Conservation (phyloP, 306 rosid genomes). For the Inga oerstediana region DNA sequence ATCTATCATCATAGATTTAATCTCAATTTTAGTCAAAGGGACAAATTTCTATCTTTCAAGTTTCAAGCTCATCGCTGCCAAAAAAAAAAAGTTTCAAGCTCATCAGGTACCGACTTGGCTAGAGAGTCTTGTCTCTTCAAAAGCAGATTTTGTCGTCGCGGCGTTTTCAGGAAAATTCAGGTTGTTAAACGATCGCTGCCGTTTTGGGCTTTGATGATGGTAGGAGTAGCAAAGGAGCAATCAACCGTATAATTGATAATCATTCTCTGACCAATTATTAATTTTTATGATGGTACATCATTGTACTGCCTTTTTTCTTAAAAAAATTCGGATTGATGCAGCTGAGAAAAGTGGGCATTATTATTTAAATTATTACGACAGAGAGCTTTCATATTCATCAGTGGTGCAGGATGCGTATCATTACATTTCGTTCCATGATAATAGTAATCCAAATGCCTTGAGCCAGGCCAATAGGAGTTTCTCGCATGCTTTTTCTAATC, state of each 20-base stretch:
- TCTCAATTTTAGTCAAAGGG: background rate
- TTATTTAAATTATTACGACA: conserved; percentile 33
- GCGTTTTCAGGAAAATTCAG: background rate
- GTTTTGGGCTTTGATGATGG: background rate
- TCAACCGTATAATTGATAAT: conserved; percentile 38
- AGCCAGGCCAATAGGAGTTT: conserved; percentile 4
- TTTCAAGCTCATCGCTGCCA: background rate
- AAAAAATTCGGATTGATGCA: conserved; percentile 21
- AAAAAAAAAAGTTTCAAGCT: too few species aligned
- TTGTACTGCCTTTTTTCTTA: conserved; percentile 12
- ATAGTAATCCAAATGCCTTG: background rate
- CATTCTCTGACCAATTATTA: conserved; percentile 40
- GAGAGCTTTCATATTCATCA: background rate
- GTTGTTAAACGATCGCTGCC: background rate
- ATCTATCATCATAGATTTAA: background rate
- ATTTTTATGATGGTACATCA: conserved; percentile 38
- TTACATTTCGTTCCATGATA: background rate
- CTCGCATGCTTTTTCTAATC: conserved; percentile 11
- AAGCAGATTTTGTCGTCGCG: background rate
- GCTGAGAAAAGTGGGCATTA: conserved; percentile 39
- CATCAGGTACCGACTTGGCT: background rate
- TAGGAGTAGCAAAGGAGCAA: conserved; percentile 23
- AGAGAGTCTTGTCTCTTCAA: background rate
- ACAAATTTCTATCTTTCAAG: background rate
- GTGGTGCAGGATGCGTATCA: background rate